Percentiles rank a stretch among this genome's conserved stretches.
Evolutionary conservation across 83 land plant species (phyloP).

Genomic region (Picea abies): DNA sequence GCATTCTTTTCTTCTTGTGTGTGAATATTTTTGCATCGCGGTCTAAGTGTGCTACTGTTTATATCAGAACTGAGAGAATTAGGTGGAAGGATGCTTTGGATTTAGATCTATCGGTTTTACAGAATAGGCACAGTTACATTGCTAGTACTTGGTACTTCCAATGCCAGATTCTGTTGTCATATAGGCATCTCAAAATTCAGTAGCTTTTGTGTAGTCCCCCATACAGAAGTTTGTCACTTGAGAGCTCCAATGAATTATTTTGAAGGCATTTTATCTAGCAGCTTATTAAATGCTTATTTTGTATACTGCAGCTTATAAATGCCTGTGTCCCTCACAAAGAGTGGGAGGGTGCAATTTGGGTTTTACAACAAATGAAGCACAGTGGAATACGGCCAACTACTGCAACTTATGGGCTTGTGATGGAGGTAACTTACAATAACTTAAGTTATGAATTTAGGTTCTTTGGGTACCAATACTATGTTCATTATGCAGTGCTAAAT

Average conservation of each 20-base stretch:
- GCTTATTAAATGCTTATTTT: background rate
- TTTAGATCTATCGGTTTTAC: background rate
- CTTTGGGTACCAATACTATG: background rate
- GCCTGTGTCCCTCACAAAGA: conserved; percentile 75
- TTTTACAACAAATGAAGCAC: conserved; percentile 61
- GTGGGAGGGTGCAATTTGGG: conserved; percentile 90
- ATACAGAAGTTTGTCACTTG: background rate
- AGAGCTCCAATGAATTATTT: background rate
- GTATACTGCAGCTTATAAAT: conserved; percentile 66
- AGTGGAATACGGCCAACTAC: conserved; percentile 42
- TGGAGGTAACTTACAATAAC: conserved; percentile 56
- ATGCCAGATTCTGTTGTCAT: background rate
- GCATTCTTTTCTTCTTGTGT: too few species aligned
- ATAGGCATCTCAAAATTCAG: background rate
- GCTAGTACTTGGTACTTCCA: background rate
- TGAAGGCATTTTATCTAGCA: background rate
- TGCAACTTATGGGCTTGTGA: conserved; percentile 82
- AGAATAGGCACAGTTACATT: background rate
- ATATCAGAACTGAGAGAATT: background rate
- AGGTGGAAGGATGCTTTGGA: background rate
- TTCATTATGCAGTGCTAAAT: background rate
- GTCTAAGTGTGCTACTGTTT: too few species aligned
- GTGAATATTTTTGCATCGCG: too few species aligned
- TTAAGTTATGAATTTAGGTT: background rate
- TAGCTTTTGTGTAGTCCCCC: background rate